Evolutionary conservation across 2,329 filamentous ascomycete genomes (phyloP).

Genomic region (Fusarium sarcochroum): DNA sequence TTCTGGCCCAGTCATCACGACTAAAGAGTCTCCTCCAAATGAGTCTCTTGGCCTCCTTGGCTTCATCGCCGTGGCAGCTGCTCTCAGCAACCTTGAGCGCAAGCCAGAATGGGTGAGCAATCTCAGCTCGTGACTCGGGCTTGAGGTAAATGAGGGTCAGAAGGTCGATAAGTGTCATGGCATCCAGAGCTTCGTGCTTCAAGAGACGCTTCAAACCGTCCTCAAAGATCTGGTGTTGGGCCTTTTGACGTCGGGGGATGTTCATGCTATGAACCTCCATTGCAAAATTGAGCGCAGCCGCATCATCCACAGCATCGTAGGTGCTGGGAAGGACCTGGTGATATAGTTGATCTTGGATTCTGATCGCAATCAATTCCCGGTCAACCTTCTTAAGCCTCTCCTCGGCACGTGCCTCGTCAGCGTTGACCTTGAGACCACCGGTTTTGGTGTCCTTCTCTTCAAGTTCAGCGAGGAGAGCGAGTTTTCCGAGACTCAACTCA

Average conservation of each 20-base stretch:
- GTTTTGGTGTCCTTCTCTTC: constrained; percentile 51
- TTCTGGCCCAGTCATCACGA: constrained; percentile 84
- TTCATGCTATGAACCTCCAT: constrained; percentile 75
- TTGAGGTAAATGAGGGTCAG: constrained; percentile 79
- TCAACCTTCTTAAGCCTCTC: constrained; percentile 68
- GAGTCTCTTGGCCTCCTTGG: constrained; percentile 69
- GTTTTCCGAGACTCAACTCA: constrained; percentile 89
- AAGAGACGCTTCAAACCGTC: constrained; percentile 79
- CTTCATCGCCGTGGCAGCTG: constrained; percentile 68
- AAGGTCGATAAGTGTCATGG: constrained; percentile 77
- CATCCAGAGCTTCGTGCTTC: constrained; percentile 78
- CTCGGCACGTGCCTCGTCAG: constrained; percentile 56
- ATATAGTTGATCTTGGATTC: constrained; percentile 85
- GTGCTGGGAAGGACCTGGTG: constrained; percentile 78
- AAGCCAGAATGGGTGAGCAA: constrained; percentile 79
- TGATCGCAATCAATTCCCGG: constrained; percentile 75
- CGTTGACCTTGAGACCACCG: constrained; percentile 56
- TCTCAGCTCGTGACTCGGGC: constrained; percentile 64
- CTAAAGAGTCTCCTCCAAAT: constrained; percentile 92
- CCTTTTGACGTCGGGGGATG: constrained; percentile 71
- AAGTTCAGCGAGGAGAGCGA: constrained; percentile 78
- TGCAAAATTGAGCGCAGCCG: constrained; percentile 82
- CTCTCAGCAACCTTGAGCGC: constrained; percentile 75
- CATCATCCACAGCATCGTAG: constrained; percentile 80
- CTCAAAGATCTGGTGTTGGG: constrained; percentile 79